These are phyloP conservation scores for Magnaporthiopsis rhizophila DNA, from an alignment of 2,329 filamentous ascomycete genomes.

Conservation along the genomic window DNA sequence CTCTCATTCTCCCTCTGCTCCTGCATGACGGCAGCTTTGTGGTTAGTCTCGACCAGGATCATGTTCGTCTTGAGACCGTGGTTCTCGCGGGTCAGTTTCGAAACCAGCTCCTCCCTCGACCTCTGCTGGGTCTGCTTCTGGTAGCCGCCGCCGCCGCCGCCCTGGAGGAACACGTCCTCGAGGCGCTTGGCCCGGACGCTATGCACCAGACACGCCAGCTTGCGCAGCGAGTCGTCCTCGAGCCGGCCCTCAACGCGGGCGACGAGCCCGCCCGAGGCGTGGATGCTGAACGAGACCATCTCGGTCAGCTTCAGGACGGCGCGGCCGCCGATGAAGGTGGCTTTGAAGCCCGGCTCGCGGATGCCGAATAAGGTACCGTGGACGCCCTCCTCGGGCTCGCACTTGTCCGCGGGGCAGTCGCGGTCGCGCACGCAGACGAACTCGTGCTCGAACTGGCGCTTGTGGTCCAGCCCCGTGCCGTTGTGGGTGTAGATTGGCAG, in stretches of 20 bases:
- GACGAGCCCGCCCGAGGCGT: background rate
- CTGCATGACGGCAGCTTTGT: no score
- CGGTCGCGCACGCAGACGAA: constrained; percentile 4
- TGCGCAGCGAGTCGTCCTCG: background rate
- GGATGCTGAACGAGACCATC: background rate
- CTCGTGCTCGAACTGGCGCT: constrained; percentile 2
- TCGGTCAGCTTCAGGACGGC: constrained; percentile 1
- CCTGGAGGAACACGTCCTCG: background rate
- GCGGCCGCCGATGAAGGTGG: background rate
- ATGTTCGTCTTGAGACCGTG: background rate
- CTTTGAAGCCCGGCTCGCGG: background rate
- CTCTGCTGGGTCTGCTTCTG: no score
- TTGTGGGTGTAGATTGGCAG: constrained; percentile 4
- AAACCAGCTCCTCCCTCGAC: background rate
- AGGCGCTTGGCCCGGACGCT: background rate
- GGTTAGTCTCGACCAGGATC: no score
- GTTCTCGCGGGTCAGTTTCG: background rate
- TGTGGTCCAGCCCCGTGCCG: background rate
- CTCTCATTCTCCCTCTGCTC: background rate
- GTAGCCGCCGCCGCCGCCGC: no score
- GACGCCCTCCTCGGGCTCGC: background rate
- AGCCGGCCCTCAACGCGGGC: constrained; percentile 1
- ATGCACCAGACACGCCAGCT: background rate
- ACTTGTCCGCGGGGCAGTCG: background rate
- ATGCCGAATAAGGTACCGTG: background rate